Evolutionary conservation across 768 basidiomycete species (phyloP).

Genomic region (Tephrocybe sp.): DNA sequence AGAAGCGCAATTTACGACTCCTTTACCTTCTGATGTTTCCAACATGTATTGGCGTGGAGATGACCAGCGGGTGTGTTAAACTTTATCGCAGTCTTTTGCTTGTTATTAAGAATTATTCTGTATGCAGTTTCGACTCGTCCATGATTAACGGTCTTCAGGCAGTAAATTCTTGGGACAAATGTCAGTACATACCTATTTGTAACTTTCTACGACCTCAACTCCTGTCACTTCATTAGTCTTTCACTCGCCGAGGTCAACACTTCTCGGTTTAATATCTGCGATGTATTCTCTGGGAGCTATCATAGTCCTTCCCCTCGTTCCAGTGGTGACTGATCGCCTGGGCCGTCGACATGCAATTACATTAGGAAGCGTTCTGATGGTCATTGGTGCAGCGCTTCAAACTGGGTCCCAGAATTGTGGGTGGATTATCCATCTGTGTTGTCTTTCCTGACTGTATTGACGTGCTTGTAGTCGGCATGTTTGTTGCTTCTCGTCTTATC

Average conservation of each 20-base stretch:
- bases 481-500: conserved; percentile 52
- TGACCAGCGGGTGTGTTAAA: conserved; percentile 50
- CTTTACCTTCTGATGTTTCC: conserved; percentile 57
- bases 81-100: not conserved
- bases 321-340: conserved; percentile 44
- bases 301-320: conserved; percentile 51
- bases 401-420: conserved; percentile 47
- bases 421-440: no score
- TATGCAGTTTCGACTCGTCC: conserved; percentile 49
- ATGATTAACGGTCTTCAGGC: conserved; percentile 66
- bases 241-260: conserved; percentile 45
- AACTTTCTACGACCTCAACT: no score
- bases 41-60: conserved; percentile 59
- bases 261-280: conserved; percentile 53
- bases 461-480: conserved; percentile 47
- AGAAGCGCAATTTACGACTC: conserved; percentile 54
- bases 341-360: conserved; percentile 51
- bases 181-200: conserved; percentile 28
- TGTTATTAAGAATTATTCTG: not conserved
- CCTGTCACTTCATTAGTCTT: conserved; percentile 51
- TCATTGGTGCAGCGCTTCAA: conserved; percentile 44
- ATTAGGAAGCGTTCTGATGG: conserved; percentile 47
- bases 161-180: conserved; percentile 52
- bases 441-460: no score
- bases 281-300: conserved; percentile 61